Evolutionary conservation across 208 protist genomes (phyloP).

Genomic region (Wallacemonas collosoma): DNA sequence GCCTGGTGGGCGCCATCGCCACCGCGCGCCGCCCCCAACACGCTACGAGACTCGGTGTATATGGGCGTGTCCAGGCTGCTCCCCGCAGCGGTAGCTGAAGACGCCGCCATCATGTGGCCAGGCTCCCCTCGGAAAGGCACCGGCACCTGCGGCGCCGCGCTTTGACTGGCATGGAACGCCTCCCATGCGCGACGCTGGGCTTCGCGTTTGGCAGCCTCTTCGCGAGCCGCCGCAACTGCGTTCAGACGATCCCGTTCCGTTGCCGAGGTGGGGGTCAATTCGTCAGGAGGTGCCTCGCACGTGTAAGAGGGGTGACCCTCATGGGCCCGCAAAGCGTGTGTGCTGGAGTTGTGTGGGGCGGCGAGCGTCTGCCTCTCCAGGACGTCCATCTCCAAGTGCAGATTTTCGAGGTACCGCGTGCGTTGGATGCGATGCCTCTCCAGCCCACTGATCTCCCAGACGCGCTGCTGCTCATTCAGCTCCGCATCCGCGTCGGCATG

Average conservation of each 20-base stretch:
- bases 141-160: background rate
- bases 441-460: conserved; percentile 36
- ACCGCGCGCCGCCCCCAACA: too few relatives aligned
- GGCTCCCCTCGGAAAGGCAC: too few relatives aligned
- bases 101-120: too few relatives aligned
- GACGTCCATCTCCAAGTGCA: conserved; percentile 35
- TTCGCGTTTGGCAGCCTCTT: background rate
- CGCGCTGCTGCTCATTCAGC: conserved; percentile 26
- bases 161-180: conserved; percentile 1
- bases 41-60: too few relatives aligned
- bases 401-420: conserved; percentile 22
- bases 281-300: background rate
- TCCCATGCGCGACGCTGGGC: conserved; percentile 8
- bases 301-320: background rate
- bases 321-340: background rate
- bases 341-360: background rate
- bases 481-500: conserved; percentile 21
- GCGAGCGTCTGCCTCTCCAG: conserved; percentile 3
- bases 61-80: too few relatives aligned
- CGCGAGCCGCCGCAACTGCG: background rate
- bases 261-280: too few relatives aligned
- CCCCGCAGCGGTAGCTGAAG: too few relatives aligned
- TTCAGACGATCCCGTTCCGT: background rate
- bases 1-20: too few relatives aligned
- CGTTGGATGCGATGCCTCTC: conserved; percentile 25